Evolutionary conservation across 1,284 basidiomycete species (phyloP).

Genomic region (Boletus albobrunnescens): DNA sequence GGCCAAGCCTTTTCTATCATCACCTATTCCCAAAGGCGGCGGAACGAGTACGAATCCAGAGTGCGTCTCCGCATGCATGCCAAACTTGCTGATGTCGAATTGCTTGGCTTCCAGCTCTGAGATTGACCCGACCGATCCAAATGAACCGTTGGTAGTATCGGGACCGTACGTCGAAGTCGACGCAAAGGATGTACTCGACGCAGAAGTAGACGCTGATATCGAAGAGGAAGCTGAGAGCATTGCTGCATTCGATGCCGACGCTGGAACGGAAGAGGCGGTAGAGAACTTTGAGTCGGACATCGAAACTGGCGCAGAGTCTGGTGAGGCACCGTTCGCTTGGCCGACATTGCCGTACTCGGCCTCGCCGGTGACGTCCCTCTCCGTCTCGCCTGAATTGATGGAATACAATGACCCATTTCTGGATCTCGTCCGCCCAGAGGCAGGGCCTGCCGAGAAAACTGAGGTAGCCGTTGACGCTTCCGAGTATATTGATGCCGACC

Average conservation of each 20-base stretch:
- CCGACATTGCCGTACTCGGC: slow-evolving; percentile 9
- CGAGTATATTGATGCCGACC: slow-evolving; percentile 28
- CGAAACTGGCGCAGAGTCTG: slow-evolving; percentile 4
- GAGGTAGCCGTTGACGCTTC: slow-evolving; percentile 31
- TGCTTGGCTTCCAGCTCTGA: slow-evolving; percentile 24
- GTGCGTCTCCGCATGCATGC: slow-evolving; percentile 1
- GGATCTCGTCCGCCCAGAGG: slow-evolving; percentile 7
- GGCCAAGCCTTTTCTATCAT: neutral
- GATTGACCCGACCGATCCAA: slow-evolving; percentile 22
- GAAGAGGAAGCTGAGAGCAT: slow-evolving; percentile 13
- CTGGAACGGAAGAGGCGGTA: slow-evolving; percentile 1
- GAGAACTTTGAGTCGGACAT: slow-evolving; percentile 3
- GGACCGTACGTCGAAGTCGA: slow-evolving; percentile 16
- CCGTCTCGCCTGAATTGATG: slow-evolving; percentile 15
- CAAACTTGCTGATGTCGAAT: slow-evolving; percentile 18
- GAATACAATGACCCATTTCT: slow-evolving; percentile 19
- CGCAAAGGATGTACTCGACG: slow-evolving; percentile 10
- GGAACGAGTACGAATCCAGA: slow-evolving; percentile 23
- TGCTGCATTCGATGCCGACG: slow-evolving; percentile 5
- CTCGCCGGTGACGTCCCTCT: slow-evolving; percentile 14
- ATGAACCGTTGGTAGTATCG: slow-evolving; percentile 9
- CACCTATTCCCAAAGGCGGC: slow-evolving; percentile 22
- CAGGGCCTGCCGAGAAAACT: slow-evolving; percentile 12
- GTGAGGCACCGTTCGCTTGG: slow-evolving; percentile 7
- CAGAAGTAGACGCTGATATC: slow-evolving; percentile 10